phyloP scores from a whole-genome alignment of 1,284 basidiomycete genomes.

The Anthracocystis walkeri region DNA sequence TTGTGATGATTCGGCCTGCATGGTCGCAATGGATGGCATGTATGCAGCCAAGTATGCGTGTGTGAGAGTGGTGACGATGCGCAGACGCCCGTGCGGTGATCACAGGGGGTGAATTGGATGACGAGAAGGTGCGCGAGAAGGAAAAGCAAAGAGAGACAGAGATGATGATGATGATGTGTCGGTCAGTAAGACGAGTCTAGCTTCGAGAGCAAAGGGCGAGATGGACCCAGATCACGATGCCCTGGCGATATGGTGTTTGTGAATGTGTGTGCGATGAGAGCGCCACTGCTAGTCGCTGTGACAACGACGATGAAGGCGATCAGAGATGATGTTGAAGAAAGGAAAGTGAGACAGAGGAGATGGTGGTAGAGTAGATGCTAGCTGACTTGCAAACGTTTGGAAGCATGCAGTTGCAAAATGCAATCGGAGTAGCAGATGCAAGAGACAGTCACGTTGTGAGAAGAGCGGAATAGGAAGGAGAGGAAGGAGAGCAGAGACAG shows the following conservation, averaged over 20 bases:
- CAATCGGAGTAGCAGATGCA: conserved; percentile 16
- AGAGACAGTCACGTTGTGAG: conserved; percentile 13
- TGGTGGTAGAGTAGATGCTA: conserved; percentile 20
- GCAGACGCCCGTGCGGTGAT: conserved; percentile 21
- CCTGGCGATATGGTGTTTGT: not conserved
- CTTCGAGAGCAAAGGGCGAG: not conserved
- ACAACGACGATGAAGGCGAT: conserved; percentile 5
- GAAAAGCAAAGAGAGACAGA: not conserved
- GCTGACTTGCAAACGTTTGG: conserved; percentile 23
- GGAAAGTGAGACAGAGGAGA: not conserved
- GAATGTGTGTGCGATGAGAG: not conserved
- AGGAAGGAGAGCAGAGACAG: conserved; percentile 9
- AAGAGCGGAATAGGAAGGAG: conserved; percentile 4
- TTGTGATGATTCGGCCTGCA: conserved; percentile 42
- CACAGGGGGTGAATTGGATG: conserved; percentile 5
- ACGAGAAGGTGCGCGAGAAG: not conserved
- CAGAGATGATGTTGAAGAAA: conserved; percentile 7
- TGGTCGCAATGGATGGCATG: conserved; percentile 8
- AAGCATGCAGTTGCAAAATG: conserved; percentile 10
- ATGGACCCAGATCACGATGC: not conserved
- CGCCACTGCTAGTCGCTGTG: not conserved
- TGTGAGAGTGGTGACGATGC: not conserved
- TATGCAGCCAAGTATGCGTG: conserved; percentile 1
- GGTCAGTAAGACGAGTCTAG: conserved; percentile 26
- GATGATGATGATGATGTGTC: not conserved